Percentiles rank a stretch among this genome's conserved stretches.
Evolutionary conservation across 2,329 filamentous ascomycete genomes (phyloP).

Genomic region (Elsinoe fawcettii): DNA sequence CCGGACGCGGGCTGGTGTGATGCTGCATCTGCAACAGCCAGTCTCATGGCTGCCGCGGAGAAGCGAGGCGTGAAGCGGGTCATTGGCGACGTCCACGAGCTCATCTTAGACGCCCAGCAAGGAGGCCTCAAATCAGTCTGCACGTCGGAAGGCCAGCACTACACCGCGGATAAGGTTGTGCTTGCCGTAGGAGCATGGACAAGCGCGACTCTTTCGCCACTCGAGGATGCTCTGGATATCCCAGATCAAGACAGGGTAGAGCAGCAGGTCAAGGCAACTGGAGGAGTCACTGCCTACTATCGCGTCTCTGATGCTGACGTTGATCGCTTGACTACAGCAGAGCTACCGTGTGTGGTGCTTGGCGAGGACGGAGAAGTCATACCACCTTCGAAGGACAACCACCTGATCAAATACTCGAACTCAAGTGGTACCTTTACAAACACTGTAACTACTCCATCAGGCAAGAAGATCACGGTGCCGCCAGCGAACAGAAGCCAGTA

Average conservation of each 20-base stretch:
- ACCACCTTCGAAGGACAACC: conserved; percentile 40
- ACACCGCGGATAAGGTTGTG: conserved; percentile 47
- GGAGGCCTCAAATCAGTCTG: conserved; percentile 38
- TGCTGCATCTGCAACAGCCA: conserved; percentile 39
- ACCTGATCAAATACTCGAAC: conserved; percentile 54
- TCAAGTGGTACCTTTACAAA: conserved; percentile 50
- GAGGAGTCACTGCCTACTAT: conserved; percentile 52
- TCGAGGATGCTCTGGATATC: conserved; percentile 38
- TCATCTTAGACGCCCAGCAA: conserved; percentile 36
- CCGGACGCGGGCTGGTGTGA: conserved; percentile 48
- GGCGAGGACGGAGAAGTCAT: conserved; percentile 42
- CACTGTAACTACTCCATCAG: conserved; percentile 39
- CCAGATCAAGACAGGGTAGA: conserved; percentile 42
- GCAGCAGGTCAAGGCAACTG: conserved; percentile 50
- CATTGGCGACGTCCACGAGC: conserved; percentile 36
- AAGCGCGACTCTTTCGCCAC: conserved; percentile 43
- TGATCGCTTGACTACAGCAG: conserved; percentile 34
- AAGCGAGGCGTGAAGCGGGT: conserved; percentile 40
- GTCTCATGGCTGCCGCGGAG: conserved; percentile 39
- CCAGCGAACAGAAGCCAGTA: conserved; percentile 38
- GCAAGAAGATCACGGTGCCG: conserved; percentile 47
- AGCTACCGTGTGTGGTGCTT: conserved; percentile 48
- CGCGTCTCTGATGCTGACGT: conserved; percentile 45
- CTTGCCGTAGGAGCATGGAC: conserved; percentile 53
- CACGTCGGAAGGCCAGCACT: conserved; percentile 39